These are phyloP conservation scores for Ustilago lituana DNA, from an alignment of 1,284 basidiomycete genomes.

Conservation along the genomic window DNA sequence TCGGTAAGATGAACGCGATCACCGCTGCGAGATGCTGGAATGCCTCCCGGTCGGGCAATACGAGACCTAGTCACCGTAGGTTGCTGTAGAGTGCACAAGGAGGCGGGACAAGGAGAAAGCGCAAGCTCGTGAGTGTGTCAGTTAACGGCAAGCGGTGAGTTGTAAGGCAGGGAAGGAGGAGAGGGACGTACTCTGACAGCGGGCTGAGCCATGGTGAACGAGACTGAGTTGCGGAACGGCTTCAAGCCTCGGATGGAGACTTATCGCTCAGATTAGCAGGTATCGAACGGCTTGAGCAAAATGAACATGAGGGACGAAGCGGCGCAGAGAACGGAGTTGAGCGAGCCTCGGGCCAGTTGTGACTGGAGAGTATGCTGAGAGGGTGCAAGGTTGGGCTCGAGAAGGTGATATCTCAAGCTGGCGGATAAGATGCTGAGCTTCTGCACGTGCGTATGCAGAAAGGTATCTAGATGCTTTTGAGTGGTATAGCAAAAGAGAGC, in stretches of 20 bases:
- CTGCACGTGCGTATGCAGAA: constrained; percentile 17
- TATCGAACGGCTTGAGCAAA: not conserved
- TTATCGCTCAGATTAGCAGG: constrained; percentile 10
- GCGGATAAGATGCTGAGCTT: not conserved
- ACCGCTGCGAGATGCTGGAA: constrained; percentile 46
- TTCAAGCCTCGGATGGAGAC: constrained; percentile 9
- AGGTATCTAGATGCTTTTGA: constrained; percentile 40
- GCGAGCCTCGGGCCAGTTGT: no score
- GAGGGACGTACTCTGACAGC: constrained; percentile 32
- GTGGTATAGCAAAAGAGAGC: constrained; percentile 20
- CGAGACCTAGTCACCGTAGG: constrained; percentile 37
- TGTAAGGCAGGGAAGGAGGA: not conserved
- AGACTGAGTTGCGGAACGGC: not conserved
- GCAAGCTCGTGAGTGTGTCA: not conserved
- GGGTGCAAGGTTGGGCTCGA: no score
- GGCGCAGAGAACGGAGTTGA: no score
- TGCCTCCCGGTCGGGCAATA: constrained; percentile 35
- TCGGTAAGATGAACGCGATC: constrained; percentile 47
- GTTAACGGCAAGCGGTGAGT: not conserved
- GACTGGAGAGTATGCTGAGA: no score
- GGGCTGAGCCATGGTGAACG: constrained; percentile 36
- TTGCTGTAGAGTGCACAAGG: constrained; percentile 7
- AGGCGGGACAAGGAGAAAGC: not conserved
- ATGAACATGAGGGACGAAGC: constrained; percentile 21
- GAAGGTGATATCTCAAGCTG: not conserved